Evolutionary conservation across 495 filamentous ascomycete species (phyloP).

Genomic region (Neurospora africana): DNA sequence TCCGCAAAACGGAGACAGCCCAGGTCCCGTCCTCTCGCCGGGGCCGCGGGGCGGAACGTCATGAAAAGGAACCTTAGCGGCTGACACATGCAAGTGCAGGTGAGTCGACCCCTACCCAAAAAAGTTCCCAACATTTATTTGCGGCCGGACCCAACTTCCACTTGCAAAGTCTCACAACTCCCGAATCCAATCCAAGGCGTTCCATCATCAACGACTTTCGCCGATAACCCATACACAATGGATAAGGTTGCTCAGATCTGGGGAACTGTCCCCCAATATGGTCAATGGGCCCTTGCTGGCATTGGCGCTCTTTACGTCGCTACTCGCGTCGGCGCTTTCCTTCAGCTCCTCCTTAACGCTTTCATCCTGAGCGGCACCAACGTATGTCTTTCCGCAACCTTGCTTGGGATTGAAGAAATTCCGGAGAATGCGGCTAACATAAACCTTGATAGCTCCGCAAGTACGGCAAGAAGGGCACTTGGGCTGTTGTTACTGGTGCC

Average conservation of each 20-base stretch:
- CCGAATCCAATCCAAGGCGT: neutral
- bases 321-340: slow-evolving; percentile 47
- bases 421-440: neutral
- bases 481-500: slow-evolving; percentile 91
- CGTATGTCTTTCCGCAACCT: slow-evolving; percentile 25
- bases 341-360: slow-evolving; percentile 56
- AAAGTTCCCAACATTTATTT: neutral
- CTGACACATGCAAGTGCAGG: neutral
- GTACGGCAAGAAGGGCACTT: slow-evolving; percentile 86
- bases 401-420: too few species aligned
- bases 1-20: neutral
- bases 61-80: neutral
- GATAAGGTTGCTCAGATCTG: slow-evolving; percentile 25
- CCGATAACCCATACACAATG: slow-evolving; percentile 14
- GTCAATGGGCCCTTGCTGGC: slow-evolving; percentile 30
- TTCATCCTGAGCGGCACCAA: slow-evolving; percentile 61
- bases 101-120: neutral
- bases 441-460: slow-evolving; percentile 55
- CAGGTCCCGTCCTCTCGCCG: neutral
- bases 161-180: neutral
- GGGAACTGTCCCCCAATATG: slow-evolving; percentile 25
- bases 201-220: neutral
- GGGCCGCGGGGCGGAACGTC: neutral
- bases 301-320: slow-evolving; percentile 51
- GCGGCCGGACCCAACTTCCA: neutral